Base-by-base conservation (phyloP, 306 rosid genomes). In the Prinsepia uniflora region DNA sequence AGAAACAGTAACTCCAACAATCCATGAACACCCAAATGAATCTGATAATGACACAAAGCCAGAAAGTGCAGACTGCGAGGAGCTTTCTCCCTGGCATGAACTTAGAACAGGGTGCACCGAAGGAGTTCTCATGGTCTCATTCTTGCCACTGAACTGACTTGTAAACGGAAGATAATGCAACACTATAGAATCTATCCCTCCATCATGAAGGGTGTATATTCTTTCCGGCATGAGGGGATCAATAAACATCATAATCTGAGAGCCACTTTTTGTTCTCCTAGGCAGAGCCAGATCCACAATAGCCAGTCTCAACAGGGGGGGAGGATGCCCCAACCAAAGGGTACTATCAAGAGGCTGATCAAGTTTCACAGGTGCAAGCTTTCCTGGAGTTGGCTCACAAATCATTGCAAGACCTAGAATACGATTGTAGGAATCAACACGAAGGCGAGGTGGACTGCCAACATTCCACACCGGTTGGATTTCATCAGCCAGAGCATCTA, bases 1-100 rank as follows among this genome's bases (percentile, higher is more conserved):
- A 75, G 87, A 82, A 81, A 69, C 74, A 57, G 97, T 82, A 71
- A 86, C 85, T 55, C 91, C 96, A 67, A 89, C 89, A 75, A 89
- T 84, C 99, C 99, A 95, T 7, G 97, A 91, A 87, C 88, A 95
- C 63, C 97, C 99, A 74, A 95, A 95, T 45, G 99, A 89, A 91
- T 95, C 99, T 5, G 93, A 91, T 72, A 95, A 68, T 40, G 97
- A 89, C 76, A 79, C 89, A 81, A 87, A 95, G 24, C 99, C 97
- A 65, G 81, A 85, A 22, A 95, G 83, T 5, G 91, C 85, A 60
- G 83, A 84, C 67, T 77, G 86, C 41, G 84, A 72, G 67, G 90
- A 68, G 68, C 22, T 40, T 64, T 90, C 96, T 47, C 88, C 94
- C 85, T 86, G 96, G 84, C 96, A 95, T 20, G 96, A 87, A 77